Conservation (phyloP, 2,329 filamentous ascomycete species). For the Hymenoscyphus repandus region DNA sequence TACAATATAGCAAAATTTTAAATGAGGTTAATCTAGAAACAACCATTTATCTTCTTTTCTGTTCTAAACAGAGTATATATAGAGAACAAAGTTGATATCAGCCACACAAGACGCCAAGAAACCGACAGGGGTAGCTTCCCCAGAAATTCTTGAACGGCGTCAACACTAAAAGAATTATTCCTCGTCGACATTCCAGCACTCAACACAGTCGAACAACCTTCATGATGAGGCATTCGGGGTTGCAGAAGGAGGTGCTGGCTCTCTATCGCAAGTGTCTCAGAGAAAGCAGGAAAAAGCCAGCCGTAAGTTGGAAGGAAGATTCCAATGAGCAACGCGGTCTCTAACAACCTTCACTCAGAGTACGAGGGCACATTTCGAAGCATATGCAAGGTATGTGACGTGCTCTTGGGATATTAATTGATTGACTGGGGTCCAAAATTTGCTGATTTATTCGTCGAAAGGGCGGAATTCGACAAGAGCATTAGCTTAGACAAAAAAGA, state of each 20-base stretch:
- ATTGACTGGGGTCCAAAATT: neutral
- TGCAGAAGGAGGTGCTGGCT: constrained; percentile 83
- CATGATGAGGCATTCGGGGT: constrained; percentile 63
- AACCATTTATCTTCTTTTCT: too few species aligned
- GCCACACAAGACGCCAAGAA: neutral
- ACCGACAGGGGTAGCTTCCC: constrained; percentile 1
- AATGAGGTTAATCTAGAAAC: too few species aligned
- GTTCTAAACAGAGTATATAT: too few species aligned
- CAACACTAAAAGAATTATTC: neutral
- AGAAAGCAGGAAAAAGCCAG: constrained; percentile 74
- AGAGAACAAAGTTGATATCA: too few species aligned
- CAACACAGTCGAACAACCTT: neutral
- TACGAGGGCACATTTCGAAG: constrained; percentile 55
- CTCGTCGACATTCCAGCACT: constrained; percentile 3
- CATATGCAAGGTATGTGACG: constrained; percentile 53
- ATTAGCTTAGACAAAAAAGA: constrained; percentile 59
- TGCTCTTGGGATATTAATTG: neutral
- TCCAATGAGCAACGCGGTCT: neutral
- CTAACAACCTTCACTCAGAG: constrained; percentile 35
- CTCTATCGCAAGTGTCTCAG: constrained; percentile 85
- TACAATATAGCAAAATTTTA: too few species aligned
- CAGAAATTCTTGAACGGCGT: neutral
- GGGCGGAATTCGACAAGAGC: constrained; percentile 70
- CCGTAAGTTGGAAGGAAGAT: constrained; percentile 41
- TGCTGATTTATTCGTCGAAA: constrained; percentile 32